Evolutionary conservation across 345 rosid species (phyloP).

Genomic region (Pelargonium nanum): DNA sequence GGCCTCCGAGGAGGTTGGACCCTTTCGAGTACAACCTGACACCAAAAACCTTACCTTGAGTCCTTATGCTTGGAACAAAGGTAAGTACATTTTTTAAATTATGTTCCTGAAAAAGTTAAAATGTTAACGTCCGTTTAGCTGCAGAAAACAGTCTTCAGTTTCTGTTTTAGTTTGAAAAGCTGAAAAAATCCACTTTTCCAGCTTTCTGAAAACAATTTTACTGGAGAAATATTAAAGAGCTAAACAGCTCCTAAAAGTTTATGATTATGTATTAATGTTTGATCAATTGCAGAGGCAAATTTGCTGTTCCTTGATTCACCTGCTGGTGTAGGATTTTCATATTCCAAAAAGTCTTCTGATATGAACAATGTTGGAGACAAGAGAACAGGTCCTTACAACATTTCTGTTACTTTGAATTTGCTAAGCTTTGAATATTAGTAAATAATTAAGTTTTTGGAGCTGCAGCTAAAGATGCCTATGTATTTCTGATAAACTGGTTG

Average conservation of each 20-base stretch:
- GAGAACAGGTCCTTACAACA: conserved; percentile 46
- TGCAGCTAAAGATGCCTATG: conserved; percentile 61
- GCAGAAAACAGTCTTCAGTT: not conserved
- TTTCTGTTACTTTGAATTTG: too few relatives aligned
- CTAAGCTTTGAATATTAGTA: not conserved
- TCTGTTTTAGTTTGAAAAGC: not conserved
- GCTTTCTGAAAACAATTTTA: not conserved
- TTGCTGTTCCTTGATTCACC: conserved; percentile 81
- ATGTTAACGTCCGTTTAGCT: not conserved
- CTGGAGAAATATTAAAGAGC: not conserved
- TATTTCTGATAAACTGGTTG: conserved; percentile 57
- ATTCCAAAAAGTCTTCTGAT: conserved; percentile 55
- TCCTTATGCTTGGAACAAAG: conserved; percentile 70
- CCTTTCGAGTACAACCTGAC: conserved; percentile 53
- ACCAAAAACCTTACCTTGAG: conserved; percentile 45
- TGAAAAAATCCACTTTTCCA: too few relatives aligned
- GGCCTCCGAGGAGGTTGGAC: conserved; percentile 90
- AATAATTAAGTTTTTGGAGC: conserved; percentile 2
- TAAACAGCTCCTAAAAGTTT: not conserved
- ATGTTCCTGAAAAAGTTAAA: not conserved
- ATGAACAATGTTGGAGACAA: conserved; percentile 50
- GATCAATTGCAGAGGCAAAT: conserved; percentile 50
- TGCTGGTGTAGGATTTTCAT: conserved; percentile 85
- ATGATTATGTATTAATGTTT: not conserved
- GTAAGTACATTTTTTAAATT: conserved; percentile 15